These are phyloP conservation scores for Suhomyces guaymorum DNA, from an alignment of 1,139 yeast genomes.

Conservation along the genomic window DNA sequence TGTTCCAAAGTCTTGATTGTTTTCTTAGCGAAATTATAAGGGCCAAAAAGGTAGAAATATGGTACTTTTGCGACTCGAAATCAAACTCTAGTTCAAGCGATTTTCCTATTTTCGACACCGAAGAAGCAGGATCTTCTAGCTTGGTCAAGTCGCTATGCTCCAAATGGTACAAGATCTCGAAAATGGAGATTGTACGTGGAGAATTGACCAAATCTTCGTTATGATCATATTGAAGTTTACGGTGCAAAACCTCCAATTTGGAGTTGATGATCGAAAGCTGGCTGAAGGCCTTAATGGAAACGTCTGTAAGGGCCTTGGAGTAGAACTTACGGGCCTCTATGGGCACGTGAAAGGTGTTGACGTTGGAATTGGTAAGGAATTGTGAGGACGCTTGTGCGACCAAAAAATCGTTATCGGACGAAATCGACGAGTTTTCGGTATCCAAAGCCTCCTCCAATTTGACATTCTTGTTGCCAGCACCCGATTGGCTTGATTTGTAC, in stretches of 20 bases:
- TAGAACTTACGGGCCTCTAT: slow-evolving; percentile 35
- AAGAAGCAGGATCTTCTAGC: slow-evolving; percentile 23
- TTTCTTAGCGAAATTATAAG: slow-evolving; percentile 47
- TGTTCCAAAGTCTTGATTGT: slow-evolving; percentile 49
- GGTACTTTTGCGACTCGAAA: slow-evolving; percentile 17
- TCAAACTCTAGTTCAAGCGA: slow-evolving; percentile 11
- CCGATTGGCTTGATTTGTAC: neutral
- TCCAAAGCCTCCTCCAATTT: slow-evolving; percentile 2
- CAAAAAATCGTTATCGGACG: slow-evolving; percentile 28
- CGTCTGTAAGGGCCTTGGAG: slow-evolving; percentile 27
- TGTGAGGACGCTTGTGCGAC: slow-evolving; percentile 43
- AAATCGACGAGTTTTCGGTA: neutral
- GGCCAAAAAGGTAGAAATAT: slow-evolving; percentile 42
- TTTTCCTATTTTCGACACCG: slow-evolving; percentile 21
- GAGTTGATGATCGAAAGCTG: slow-evolving; percentile 19
- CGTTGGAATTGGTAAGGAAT: slow-evolving; percentile 36
- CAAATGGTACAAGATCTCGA: slow-evolving; percentile 45
- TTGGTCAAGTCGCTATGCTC: slow-evolving; percentile 23
- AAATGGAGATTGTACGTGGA: slow-evolving; percentile 53
- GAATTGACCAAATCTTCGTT: slow-evolving; percentile 36
- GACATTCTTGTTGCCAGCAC: slow-evolving; percentile 1
- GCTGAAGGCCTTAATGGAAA: slow-evolving; percentile 29
- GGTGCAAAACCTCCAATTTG: slow-evolving; percentile 56
- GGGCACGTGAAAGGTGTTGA: slow-evolving; percentile 43
- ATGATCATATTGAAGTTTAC: slow-evolving; percentile 50